Evolutionary conservation across 2,329 filamentous ascomycete species (phyloP).

Genomic region (Alternaria ventricosa): DNA sequence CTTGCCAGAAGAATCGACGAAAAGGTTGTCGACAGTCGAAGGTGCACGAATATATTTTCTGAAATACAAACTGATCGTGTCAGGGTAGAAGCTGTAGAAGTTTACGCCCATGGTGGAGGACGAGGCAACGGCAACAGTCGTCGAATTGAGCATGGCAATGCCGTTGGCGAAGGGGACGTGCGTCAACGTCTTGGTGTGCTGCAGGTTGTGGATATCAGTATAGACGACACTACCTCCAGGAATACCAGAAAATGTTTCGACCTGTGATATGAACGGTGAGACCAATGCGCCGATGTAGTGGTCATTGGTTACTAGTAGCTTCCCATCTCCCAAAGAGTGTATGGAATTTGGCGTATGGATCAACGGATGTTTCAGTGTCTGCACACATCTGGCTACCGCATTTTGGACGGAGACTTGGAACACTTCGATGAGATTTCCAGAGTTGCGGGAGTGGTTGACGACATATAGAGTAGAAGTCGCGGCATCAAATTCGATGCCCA

Average conservation of each 20-base stretch:
- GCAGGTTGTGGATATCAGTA: conserved; percentile 30
- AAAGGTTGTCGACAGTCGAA: conserved; percentile 51
- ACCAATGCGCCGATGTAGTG: conserved; percentile 45
- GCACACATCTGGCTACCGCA: conserved; percentile 34
- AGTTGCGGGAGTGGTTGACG: conserved; percentile 47
- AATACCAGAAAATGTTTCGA: conserved; percentile 50
- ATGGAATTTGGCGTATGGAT: conserved; percentile 51
- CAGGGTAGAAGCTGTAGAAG: conserved; percentile 38
- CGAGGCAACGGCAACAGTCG: conserved; percentile 50
- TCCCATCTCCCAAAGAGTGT: conserved; percentile 37
- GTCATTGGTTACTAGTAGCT: conserved; percentile 53
- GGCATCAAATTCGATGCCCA: conserved; percentile 50
- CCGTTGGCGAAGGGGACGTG: conserved; percentile 53
- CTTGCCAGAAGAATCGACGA: conserved; percentile 45
- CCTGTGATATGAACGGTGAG: conserved; percentile 34
- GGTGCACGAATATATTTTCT: conserved; percentile 31
- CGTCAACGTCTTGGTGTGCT: conserved; percentile 31
- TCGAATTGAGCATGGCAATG: conserved; percentile 45
- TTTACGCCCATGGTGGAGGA: conserved; percentile 42
- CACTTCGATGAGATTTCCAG: conserved; percentile 37
- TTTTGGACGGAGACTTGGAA: conserved; percentile 40
- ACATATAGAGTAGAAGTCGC: conserved; percentile 47
- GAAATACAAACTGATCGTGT: conserved; percentile 15
- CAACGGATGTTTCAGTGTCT: conserved; percentile 40
- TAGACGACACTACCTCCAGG: conserved; percentile 49